Evolutionary conservation across 2,329 filamentous ascomycete genomes (phyloP), one percentile per base, ranked within the genome.

Genomic region (Botryotinia globosa): DNA sequence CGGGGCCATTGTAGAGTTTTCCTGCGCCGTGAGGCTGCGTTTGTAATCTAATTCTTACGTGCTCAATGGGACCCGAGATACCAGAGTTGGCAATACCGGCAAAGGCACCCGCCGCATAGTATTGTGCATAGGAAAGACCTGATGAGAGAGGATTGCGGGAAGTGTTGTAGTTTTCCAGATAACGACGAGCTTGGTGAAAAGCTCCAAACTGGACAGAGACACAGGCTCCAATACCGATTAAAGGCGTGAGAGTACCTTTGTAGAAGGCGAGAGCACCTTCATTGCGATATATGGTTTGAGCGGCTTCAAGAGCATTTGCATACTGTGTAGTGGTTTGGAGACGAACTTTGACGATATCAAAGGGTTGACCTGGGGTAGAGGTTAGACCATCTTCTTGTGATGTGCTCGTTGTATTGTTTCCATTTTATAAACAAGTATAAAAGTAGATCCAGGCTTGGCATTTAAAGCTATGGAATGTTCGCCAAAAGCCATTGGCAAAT

Each of bases 201-300:
- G 92, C 96, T 75, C 94, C 96, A 82, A 99, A 99, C 85, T 99
- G 96, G 79, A 99, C 92, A n/a, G 94, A 98, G 63, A 96, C 94
- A 82, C 96, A 99, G 77, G 96, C 96, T 78, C 96, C 96, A 80
- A 99, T 98, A 77, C 96, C 96, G 73, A 99, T 89, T 72, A 99
- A 87, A 0, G 96, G 96, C 8, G 96, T 98, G 72, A 99, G 86
- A 0, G 96, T 98, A 79, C 96, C 96, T 84, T 99, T 99, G 89
- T 99, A 99, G 86, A 99, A 99, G 73, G 96, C 96, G 20, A 92
- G 84, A 3, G 94, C 87, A 2, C 96, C 96, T 83, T 99, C 96
- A 80, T 93, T 91, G 79, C 89, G 90, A 83, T 93, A 93, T 84
- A 99, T 98, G 75, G 91, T 89, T 69, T 87, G 87, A 12, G 94